Conservation (phyloP, 768 basidiomycete genomes). For the Glaciozyma martinii region DNA sequence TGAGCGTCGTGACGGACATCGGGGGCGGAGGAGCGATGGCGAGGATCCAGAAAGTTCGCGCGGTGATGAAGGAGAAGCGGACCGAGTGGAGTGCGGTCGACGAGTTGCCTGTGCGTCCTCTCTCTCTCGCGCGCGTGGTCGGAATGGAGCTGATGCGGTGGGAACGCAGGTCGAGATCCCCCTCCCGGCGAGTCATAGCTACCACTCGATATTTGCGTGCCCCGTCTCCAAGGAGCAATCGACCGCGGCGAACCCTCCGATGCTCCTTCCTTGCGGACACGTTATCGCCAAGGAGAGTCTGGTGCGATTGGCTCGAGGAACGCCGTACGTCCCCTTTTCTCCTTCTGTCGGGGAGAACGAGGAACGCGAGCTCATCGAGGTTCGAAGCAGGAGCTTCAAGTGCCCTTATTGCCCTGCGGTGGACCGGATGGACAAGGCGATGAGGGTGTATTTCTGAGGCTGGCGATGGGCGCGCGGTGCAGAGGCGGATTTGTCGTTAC, state of each 20-base stretch:
- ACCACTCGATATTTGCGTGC: slow-evolving; percentile 95
- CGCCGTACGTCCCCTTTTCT: slow-evolving; percentile 53
- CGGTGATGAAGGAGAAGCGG: slow-evolving; percentile 84
- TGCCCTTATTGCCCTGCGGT: slow-evolving; percentile 94
- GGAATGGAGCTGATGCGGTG: background rate
- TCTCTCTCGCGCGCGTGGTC: background rate
- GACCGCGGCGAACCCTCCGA: slow-evolving; percentile 84
- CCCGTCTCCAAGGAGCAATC: slow-evolving; percentile 97
- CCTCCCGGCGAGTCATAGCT: slow-evolving; percentile 65
- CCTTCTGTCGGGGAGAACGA: background rate
- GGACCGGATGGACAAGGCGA: slow-evolving; percentile 36
- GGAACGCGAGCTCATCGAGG: background rate
- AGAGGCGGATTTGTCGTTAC: no score
- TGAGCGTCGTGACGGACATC: slow-evolving; percentile 82
- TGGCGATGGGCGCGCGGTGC: background rate
- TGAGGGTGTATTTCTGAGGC: slow-evolving; percentile 40
- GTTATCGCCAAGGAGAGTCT: slow-evolving; percentile 88
- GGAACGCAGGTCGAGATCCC: slow-evolving; percentile 78
- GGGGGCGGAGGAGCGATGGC: slow-evolving; percentile 85
- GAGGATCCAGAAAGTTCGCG: slow-evolving; percentile 85
- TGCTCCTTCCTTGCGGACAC: slow-evolving; percentile 96
- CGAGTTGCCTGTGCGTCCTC: slow-evolving; percentile 66
- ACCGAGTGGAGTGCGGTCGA: slow-evolving; percentile 84
- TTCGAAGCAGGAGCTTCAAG: slow-evolving; percentile 63
- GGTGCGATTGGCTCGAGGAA: slow-evolving; percentile 76